Conservation (phyloP, 1,284 basidiomycete species). For the Ustilago loliicola region DNA sequence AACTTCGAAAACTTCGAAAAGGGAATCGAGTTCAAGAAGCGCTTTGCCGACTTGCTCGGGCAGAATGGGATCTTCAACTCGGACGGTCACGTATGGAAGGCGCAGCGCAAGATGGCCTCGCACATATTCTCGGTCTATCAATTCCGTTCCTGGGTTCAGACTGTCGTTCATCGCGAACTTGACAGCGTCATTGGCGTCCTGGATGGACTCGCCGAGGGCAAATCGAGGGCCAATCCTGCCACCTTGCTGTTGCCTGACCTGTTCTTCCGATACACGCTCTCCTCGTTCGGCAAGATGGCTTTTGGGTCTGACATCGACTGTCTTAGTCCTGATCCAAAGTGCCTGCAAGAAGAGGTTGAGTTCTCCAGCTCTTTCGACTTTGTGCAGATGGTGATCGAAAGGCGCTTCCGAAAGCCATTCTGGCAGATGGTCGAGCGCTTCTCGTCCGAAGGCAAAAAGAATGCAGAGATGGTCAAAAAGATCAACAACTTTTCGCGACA, state of each 20-base stretch:
- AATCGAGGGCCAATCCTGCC: slow-evolving; percentile 23
- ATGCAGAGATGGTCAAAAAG: slow-evolving; percentile 44
- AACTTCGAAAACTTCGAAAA: slow-evolving; percentile 67
- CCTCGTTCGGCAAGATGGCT: slow-evolving; percentile 59
- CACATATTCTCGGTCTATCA: slow-evolving; percentile 65
- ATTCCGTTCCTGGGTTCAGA: slow-evolving; percentile 59
- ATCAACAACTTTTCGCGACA: slow-evolving; percentile 60
- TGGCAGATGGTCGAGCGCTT: slow-evolving; percentile 47
- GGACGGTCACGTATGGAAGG: slow-evolving; percentile 66
- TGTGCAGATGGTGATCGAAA: slow-evolving; percentile 55
- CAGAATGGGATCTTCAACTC: slow-evolving; percentile 61
- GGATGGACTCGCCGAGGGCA: slow-evolving; percentile 29
- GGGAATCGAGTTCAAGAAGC: slow-evolving; percentile 45
- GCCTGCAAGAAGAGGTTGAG: slow-evolving; percentile 35
- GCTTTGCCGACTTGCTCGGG: slow-evolving; percentile 55
- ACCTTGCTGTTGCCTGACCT: slow-evolving; percentile 48
- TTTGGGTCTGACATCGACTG: slow-evolving; percentile 51
- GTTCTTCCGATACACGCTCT: slow-evolving; percentile 63
- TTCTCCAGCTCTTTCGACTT: slow-evolving; percentile 56
- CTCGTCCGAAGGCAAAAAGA: slow-evolving; percentile 43
- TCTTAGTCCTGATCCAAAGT: slow-evolving; percentile 35
- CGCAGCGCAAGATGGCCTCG: slow-evolving; percentile 64
- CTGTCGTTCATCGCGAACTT: slow-evolving; percentile 59
- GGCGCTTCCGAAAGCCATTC: slow-evolving; percentile 45
- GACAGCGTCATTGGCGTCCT: slow-evolving; percentile 49